Base-by-base conservation (phyloP, 441 rosid genomes). In the Corymbia citriodora region DNA sequence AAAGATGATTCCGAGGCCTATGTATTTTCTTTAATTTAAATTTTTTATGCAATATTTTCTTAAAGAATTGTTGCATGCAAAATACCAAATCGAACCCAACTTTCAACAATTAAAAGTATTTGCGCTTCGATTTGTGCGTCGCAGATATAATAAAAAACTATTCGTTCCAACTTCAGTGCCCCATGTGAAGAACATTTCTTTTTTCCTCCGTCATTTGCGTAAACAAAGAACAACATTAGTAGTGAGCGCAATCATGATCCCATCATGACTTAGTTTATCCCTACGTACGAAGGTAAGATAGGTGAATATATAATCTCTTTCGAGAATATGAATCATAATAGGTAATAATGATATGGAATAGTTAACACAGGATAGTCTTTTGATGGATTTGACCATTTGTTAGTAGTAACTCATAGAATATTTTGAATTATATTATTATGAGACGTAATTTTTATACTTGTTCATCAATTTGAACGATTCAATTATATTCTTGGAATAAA, bases 301-400 rank as follows among this genome's bases (percentile, higher is more conserved):
- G 74, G 40, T 40, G 31, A 15, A 1, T 4, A 36, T 31, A 31
- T 36, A 17, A 31, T 68, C 45, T 16, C 79, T 68, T 68, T 68
- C 6, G 1, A n/a, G 15, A n/a, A 31, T 8, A 9, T 8, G 40
- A 3, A 68, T 31, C 1, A 16, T 9, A 21, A n/a, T 0, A 0
- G 3, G 8, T 55, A 55, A 55, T 55, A 17, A 55, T 18, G 23
- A 55, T 9, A 3, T 7, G 6, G 45, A 40, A 4, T 40, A 40
- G 45, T 5, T 40, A 40, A 40, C 45, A 40, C 5, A 40, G 1
- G 45, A 31, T 68, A 15, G 31, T 68, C 40, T 68, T 65, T 68
- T 31, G 36, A 31, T n/a, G 16, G 7, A 40, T 68, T 68, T 0
- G 21, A 68, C 18, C 33, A 4, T 68, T 68, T 68, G 3, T 31